These are phyloP conservation scores for Pseudogymnoascus sp. DNA, from an alignment of 2,329 filamentous ascomycete species.

Conservation along the genomic window DNA sequence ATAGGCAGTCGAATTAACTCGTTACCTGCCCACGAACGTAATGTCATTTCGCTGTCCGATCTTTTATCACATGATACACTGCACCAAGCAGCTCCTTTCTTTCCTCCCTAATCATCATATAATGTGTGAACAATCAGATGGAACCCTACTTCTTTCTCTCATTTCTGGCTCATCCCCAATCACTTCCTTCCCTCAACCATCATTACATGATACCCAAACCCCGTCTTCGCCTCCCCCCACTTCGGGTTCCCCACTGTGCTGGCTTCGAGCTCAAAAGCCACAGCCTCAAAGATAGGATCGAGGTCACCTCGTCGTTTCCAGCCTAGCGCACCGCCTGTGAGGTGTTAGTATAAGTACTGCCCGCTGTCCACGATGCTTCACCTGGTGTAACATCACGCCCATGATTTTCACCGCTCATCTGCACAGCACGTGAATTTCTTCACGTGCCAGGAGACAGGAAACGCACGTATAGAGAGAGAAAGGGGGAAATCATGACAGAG, in stretches of 20 bases:
- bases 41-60: not conserved
- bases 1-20: not conserved
- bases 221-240: slow-evolving; percentile 62
- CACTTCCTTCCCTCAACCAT: slow-evolving; percentile 48
- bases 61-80: not conserved
- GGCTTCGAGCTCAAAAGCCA: slow-evolving; percentile 59
- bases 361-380: not conserved
- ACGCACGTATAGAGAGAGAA: not conserved
- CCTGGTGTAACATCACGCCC: not conserved
- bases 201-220: slow-evolving; percentile 70
- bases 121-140: not conserved
- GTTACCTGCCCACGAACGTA: not conserved
- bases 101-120: not conserved
- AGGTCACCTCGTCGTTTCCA: slow-evolving; percentile 64
- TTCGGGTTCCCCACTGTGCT: slow-evolving; percentile 58
- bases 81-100: not conserved
- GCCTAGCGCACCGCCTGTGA: slow-evolving; percentile 58
- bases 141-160: not conserved
- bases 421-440: not conserved
- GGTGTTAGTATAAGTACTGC: not conserved
- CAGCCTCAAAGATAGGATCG: slow-evolving; percentile 60
- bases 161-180: not conserved
- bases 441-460: not conserved
- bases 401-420: not conserved
- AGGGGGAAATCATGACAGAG: not conserved